Evolutionary conservation across 2,329 filamentous ascomycete genomes (phyloP).

Genomic region (Epichloe coenophiala): DNA sequence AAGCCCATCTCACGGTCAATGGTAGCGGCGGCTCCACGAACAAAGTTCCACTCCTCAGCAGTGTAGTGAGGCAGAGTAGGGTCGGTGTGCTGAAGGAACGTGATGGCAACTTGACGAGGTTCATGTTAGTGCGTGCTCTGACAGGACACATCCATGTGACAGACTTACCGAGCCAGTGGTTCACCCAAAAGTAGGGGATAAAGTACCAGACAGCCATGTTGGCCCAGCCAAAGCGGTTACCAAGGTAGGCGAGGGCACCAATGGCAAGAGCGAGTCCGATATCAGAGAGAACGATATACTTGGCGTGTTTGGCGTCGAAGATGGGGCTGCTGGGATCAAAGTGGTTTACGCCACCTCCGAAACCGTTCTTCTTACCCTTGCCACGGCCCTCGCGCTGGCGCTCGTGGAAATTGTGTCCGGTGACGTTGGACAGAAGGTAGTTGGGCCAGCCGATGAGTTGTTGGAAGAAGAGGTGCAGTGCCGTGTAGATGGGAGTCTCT

Average conservation of each 20-base stretch:
- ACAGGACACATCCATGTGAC: background rate
- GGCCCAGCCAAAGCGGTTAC: constrained; percentile 64
- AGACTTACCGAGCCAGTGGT: constrained; percentile 91
- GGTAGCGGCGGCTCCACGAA: constrained; percentile 84
- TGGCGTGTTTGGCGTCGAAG: constrained; percentile 82
- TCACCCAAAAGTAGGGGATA: constrained; percentile 90
- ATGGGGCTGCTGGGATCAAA: constrained; percentile 80
- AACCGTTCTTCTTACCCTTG: constrained; percentile 79
- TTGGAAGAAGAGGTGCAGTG: constrained; percentile 61
- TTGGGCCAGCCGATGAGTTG: constrained; percentile 88
- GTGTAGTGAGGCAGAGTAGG: constrained; percentile 88
- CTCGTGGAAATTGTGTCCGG: constrained; percentile 90
- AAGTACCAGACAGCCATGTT: constrained; percentile 95
- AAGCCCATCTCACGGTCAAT: constrained; percentile 97
- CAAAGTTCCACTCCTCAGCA: constrained; percentile 76
- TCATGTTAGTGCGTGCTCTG: constrained; percentile 13
- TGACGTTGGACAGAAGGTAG: constrained; percentile 86
- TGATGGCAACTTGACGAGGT: constrained; percentile 77
- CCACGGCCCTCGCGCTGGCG: constrained; percentile 86
- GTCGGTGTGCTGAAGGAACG: constrained; percentile 94
- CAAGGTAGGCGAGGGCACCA: constrained; percentile 51
- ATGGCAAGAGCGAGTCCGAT: constrained; percentile 57
- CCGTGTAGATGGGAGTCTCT: constrained; percentile 80
- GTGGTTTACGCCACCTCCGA: constrained; percentile 79
- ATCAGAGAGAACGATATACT: constrained; percentile 77